These are phyloP conservation scores for Marchantia polymorpha DNA, from an alignment of 225 moss, liverwort and hornwort species.

Conservation along the genomic window DNA sequence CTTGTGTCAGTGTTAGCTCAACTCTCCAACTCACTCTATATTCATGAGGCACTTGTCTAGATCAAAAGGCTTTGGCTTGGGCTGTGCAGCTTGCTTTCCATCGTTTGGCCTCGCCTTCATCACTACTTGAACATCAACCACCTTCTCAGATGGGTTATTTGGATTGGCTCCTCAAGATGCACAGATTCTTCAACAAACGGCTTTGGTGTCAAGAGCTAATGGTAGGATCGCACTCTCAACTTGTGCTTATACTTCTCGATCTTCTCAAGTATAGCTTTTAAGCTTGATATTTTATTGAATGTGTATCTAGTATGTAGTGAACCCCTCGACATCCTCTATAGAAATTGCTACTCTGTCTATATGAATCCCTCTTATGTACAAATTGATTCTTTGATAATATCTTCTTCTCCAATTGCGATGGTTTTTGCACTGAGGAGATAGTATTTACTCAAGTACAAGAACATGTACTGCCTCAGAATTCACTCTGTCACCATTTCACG, in stretches of 20 bases:
- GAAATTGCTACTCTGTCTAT: too few relatives aligned
- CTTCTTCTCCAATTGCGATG: too few relatives aligned
- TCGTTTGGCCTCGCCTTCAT: slow-evolving; percentile 35
- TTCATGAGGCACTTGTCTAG: slow-evolving; percentile 65
- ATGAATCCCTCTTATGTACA: too few relatives aligned
- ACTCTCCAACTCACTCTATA: slow-evolving; percentile 61
- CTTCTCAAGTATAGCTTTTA: slow-evolving; percentile 59
- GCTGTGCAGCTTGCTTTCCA: slow-evolving; percentile 42
- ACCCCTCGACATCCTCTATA: too few relatives aligned
- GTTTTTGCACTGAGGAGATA: too few relatives aligned
- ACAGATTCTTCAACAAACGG: slow-evolving; percentile 35
- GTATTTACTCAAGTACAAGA: too few relatives aligned
- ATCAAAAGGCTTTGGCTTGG: slow-evolving; percentile 63
- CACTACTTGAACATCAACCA: slow-evolving; percentile 38
- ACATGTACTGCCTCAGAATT: too few relatives aligned
- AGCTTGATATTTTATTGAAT: too few relatives aligned
- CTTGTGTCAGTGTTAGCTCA: too few relatives aligned
- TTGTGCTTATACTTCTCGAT: slow-evolving; percentile 57
- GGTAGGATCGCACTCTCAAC: not conserved
- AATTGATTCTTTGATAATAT: too few relatives aligned
- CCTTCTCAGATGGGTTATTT: slow-evolving; percentile 43
- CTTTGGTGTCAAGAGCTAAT: slow-evolving; percentile 22
- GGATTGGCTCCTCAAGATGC: not conserved
- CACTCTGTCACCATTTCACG: too few relatives aligned
- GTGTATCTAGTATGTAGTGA: too few relatives aligned